Base-by-base conservation (phyloP, 192 early-diverging fungal genomes). In the Coemansia sp. region DNA sequence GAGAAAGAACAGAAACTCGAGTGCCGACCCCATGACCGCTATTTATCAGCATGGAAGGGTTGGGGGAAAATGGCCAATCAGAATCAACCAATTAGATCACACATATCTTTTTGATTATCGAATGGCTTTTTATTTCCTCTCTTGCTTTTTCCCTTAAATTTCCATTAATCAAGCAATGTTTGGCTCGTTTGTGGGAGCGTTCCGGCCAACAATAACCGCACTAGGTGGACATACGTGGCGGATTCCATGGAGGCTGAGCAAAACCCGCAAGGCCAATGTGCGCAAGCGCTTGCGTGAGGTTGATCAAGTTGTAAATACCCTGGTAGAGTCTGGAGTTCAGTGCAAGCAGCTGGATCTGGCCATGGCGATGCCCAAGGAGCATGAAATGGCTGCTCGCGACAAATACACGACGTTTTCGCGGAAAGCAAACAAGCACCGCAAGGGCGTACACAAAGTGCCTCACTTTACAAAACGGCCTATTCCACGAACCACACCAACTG, bases 321-420 rank as follows among this genome's bases (percentile, higher is more conserved):
- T 92, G 26, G 55, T 75, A 1, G 77, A 76, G 18, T 88, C 91
- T 0, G 91, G 91, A 15, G 86, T 92, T 18, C 55, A 84, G 44
- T 88, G 86, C 66, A 86, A 86, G 55, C 87, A 88, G 50, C 78
- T 91, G 50, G 81, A 83, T 6, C 68, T 81, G 44, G 77, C 79
- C 28, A 65, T 82, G 37, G 60, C 20, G 8, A 21, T 80, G 41
- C 90, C 90, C 14, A 85, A 76, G 44, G 88, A 90, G 60, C 50
- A 63, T 30, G 81, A 89, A 57, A 90, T 92, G 88, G 63, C 65
- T 5, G 64, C 91, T n/a, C 75, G 84, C 44, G 86, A 91, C 65
- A 92, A 92, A 67, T 92, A 92, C 74, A 87, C 84, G 12, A 86
- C 87, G 14, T 92, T 92, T 61, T 88, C 87, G 49, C 86, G 88